Conservation (phyloP, 2,329 filamentous ascomycete species). For the Lasiodiplodia sp. region DNA sequence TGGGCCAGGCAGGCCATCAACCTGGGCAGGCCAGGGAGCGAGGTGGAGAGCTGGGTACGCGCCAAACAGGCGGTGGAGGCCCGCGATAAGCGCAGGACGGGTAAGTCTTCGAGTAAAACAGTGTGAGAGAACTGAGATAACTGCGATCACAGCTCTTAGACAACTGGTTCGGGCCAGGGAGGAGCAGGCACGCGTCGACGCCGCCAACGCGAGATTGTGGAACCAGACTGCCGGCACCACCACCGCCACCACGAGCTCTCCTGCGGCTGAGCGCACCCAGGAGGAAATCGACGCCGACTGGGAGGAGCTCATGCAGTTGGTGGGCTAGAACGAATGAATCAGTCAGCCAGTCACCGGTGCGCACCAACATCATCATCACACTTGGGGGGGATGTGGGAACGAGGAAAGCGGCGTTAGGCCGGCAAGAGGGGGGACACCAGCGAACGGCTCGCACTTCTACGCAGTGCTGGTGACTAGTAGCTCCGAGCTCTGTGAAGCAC, state of each 20-base stretch:
- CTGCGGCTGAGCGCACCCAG: background rate
- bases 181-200: too few relatives aligned
- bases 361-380: too few relatives aligned
- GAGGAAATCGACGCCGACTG: background rate
- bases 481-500: background rate
- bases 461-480: slow-evolving; percentile 19
- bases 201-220: too few relatives aligned
- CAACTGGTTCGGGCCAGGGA: too few relatives aligned
- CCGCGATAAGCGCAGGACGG: background rate
- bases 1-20: background rate
- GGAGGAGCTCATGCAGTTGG: background rate
- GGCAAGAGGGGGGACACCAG: slow-evolving; percentile 16
- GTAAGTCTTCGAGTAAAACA: background rate
- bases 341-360: background rate
- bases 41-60: background rate
- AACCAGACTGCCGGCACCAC: background rate
- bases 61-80: background rate
- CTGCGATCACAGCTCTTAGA: background rate
- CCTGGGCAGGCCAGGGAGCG: accelerated
- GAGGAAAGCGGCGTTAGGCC: background rate
- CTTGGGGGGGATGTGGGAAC: background rate
- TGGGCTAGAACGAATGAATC: background rate
- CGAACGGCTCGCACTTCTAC: slow-evolving; percentile 12
- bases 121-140: background rate
- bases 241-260: background rate